phyloP scores from a whole-genome alignment of 1,284 basidiomycete species.

The Ustilago shanxiensis region DNA sequence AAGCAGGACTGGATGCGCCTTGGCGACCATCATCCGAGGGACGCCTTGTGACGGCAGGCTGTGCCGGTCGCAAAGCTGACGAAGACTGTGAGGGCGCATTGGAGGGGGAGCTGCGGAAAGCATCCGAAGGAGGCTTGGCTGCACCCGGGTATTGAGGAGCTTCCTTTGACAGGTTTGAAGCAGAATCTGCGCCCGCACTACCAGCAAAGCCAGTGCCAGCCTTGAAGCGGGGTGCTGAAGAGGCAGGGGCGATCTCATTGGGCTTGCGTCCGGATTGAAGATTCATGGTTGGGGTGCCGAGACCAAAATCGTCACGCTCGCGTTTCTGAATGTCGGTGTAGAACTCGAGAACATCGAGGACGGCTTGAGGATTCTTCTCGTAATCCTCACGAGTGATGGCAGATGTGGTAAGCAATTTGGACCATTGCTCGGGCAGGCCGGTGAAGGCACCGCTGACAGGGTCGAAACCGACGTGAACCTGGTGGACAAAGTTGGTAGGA shows the following conservation, averaged over 20 bases:
- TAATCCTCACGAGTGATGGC: conserved; percentile 98
- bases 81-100: conserved; percentile 8
- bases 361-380: conserved; percentile 94
- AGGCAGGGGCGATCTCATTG: conserved; percentile 35
- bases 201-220: conserved; percentile 57
- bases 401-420: conserved; percentile 90
- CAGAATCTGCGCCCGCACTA: conserved; percentile 41
- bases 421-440: conserved; percentile 97
- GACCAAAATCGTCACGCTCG: conserved; percentile 79
- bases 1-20: conserved; percentile 32
- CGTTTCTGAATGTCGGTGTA: conserved; percentile 97
- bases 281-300: conserved; percentile 68
- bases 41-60: conserved; percentile 26
- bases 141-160: conserved; percentile 34
- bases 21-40: conserved; percentile 49
- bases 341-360: conserved; percentile 96
- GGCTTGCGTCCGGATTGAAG: conserved; percentile 62
- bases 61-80: conserved; percentile 30
- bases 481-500: conserved; percentile 97
- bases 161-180: conserved; percentile 33
- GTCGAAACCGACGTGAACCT: conserved; percentile 98
- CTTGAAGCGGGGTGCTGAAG: conserved; percentile 50
- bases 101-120: conserved; percentile 39
- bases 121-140: conserved; percentile 42
- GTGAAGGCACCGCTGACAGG: conserved; percentile 93